Evolutionary conservation across 1,284 basidiomycete genomes (phyloP).

Genomic region (Trametes polyzona): DNA sequence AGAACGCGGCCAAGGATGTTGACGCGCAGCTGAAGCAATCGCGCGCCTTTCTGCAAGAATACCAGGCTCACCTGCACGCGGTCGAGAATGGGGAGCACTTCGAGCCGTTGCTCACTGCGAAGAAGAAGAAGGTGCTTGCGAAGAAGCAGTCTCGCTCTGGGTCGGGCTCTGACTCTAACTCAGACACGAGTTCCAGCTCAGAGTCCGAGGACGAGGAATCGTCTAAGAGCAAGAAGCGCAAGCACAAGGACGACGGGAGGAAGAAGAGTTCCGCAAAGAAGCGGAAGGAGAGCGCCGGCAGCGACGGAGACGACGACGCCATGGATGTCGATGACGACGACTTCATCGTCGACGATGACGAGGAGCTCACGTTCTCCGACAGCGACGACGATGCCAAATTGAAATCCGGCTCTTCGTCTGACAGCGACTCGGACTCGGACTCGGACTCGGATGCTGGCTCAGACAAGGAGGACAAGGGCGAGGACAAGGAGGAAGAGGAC

Average conservation of each 20-base stretch:
- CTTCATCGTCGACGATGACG: slow-evolving; percentile 33
- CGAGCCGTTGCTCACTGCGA: slow-evolving; percentile 44
- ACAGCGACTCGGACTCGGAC: slow-evolving; percentile 13
- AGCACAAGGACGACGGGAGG: slow-evolving; percentile 45
- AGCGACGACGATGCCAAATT: slow-evolving; percentile 27
- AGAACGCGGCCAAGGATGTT: slow-evolving; percentile 44
- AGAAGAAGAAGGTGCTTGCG: slow-evolving; percentile 19
- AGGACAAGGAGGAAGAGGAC: slow-evolving; percentile 33
- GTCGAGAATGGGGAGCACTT: slow-evolving; percentile 50
- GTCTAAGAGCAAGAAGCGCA: slow-evolving; percentile 49
- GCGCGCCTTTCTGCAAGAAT: slow-evolving; percentile 45
- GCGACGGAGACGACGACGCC: slow-evolving; percentile 31
- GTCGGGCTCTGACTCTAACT: slow-evolving; percentile 5
- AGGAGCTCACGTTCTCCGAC: slow-evolving; percentile 31
- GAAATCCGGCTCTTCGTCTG: slow-evolving; percentile 28
- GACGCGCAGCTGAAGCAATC: slow-evolving; percentile 45
- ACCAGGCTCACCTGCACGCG: slow-evolving; percentile 51
- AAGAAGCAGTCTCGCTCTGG: not conserved
- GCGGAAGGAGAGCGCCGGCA: slow-evolving; percentile 33
- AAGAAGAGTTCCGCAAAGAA: slow-evolving; percentile 51
- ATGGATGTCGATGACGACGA: slow-evolving; percentile 34
- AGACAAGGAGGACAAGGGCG: slow-evolving; percentile 17
- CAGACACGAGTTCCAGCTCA: slow-evolving; percentile 6
- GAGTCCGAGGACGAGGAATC: slow-evolving; percentile 13
- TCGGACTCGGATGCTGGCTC: not conserved